phyloP scores from a whole-genome alignment of 352 stramenopile genomes.

The Saprolegnia diclina region DNA sequence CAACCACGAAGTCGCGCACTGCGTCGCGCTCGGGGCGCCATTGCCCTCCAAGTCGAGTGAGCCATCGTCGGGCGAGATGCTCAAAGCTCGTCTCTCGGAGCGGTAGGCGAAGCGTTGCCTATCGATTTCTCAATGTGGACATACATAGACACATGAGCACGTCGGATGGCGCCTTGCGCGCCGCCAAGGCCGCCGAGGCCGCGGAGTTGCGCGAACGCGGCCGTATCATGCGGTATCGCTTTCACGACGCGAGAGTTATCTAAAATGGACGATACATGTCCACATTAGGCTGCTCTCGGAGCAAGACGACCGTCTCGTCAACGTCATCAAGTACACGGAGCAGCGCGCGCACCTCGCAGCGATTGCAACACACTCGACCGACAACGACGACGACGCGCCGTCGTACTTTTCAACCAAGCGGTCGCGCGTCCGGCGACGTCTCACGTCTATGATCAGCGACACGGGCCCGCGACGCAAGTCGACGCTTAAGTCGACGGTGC shows the following conservation, averaged over 20 bases:
- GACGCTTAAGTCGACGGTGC: slow-evolving; percentile 29
- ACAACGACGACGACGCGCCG: slow-evolving; percentile 38
- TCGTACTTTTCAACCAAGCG: slow-evolving; percentile 43
- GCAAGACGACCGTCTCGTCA: slow-evolving; percentile 51
- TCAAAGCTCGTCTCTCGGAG: not conserved
- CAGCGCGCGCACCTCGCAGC: slow-evolving; percentile 32
- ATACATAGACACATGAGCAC: not conserved
- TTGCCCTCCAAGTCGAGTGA: not conserved
- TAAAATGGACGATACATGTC: not conserved
- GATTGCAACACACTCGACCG: slow-evolving; percentile 27
- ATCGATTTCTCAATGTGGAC: too few relatives aligned
- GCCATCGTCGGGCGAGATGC: not conserved
- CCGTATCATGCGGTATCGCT: slow-evolving; percentile 16
- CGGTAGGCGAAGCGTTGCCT: not conserved
- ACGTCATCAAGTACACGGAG: slow-evolving; percentile 64
- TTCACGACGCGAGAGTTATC: not conserved
- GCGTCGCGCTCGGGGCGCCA: not conserved
- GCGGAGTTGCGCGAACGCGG: slow-evolving; percentile 14
- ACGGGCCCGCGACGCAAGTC: slow-evolving; percentile 33
- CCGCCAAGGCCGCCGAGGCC: not conserved
- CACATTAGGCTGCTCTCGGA: slow-evolving; percentile 36
- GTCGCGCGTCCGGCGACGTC: slow-evolving; percentile 52
- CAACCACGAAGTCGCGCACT: slow-evolving; percentile 14
- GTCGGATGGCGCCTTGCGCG: not conserved
- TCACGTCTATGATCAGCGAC: slow-evolving; percentile 55